A percentile compares a stretch with the other conserved stretches of the same genome.
Evolutionary conservation across 2,329 filamentous ascomycete species (phyloP).

Genomic region (Calonectria naviculata): DNA sequence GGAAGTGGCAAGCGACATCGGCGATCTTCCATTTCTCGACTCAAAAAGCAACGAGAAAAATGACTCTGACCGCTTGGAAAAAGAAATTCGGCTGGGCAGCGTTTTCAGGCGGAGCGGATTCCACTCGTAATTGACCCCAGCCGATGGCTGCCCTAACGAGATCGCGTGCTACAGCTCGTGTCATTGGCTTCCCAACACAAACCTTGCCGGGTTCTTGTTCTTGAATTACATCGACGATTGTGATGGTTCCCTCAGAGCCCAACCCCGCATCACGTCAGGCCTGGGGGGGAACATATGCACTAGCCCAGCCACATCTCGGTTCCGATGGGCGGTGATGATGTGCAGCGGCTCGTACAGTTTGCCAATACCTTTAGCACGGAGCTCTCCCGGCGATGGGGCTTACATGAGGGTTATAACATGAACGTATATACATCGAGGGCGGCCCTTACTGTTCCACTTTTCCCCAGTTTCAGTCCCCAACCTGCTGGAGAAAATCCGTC

Average conservation of each 20-base stretch:
- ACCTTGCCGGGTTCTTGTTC: too few species aligned
- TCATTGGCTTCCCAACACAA: neutral
- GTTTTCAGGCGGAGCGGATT: neutral
- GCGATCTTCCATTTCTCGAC: neutral
- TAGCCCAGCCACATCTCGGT: neutral
- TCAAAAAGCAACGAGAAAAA: neutral
- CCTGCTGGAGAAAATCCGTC: neutral
- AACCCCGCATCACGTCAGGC: neutral
- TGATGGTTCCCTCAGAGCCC: neutral
- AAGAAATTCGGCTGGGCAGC: neutral
- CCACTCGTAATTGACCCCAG: neutral
- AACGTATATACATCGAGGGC: neutral
- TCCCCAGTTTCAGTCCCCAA: neutral
- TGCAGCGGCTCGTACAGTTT: neutral
- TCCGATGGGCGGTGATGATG: neutral
- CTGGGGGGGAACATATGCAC: too few species aligned
- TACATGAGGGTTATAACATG: neutral
- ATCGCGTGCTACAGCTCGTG: neutral
- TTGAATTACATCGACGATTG: too few species aligned
- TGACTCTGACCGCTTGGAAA: neutral
- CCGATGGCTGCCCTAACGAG: neutral
- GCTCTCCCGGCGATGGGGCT: neutral
- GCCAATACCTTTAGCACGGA: neutral
- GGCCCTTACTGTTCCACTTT: neutral
- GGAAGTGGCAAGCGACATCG: neutral